Conservation (phyloP, 306 rosid genomes). For the Elaeagnus macrophylla region DNA sequence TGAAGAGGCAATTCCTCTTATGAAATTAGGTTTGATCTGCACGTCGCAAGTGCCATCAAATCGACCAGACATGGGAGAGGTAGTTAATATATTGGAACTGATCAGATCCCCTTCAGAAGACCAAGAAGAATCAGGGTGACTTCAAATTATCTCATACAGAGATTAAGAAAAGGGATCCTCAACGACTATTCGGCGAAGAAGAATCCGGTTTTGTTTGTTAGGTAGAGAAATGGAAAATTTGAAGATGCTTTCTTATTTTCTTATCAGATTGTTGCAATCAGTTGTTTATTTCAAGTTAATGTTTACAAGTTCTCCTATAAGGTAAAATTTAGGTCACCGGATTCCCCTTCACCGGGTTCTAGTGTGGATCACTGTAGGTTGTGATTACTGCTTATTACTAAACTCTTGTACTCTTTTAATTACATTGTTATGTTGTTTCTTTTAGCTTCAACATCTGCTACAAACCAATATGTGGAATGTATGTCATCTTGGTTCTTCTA, state of each 20-base stretch:
- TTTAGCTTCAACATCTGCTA: not conserved
- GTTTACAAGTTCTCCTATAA: slow-evolving; percentile 36
- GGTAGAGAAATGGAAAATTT: slow-evolving; percentile 14
- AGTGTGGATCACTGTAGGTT: slow-evolving; percentile 32
- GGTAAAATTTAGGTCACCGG: slow-evolving; percentile 49
- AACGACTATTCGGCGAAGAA: slow-evolving; percentile 68
- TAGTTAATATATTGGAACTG: slow-evolving; percentile 89
- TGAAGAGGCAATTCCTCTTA: slow-evolving; percentile 87
- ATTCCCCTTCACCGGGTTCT: slow-evolving; percentile 96
- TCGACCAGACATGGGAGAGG: slow-evolving; percentile 97
- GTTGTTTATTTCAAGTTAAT: slow-evolving; percentile 29
- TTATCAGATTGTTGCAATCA: slow-evolving; percentile 5
- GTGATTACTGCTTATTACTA: slow-evolving; percentile 18
- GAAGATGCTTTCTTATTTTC: slow-evolving; percentile 4
- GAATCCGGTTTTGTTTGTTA: slow-evolving; percentile 74
- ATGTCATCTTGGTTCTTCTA: not conserved
- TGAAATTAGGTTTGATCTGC: slow-evolving; percentile 88
- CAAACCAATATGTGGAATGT: not conserved
- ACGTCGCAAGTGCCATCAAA: slow-evolving; percentile 97
- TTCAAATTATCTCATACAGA: slow-evolving; percentile 23
- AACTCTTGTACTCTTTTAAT: slow-evolving; percentile 31
- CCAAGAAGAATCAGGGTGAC: slow-evolving; percentile 67
- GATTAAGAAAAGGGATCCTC: slow-evolving; percentile 31
- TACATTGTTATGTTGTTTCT: slow-evolving; percentile 9
- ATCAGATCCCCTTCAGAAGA: slow-evolving; percentile 95